Conservation (phyloP, 2,329 filamentous ascomycete genomes). For the Dactylellina cionopaga region DNA sequence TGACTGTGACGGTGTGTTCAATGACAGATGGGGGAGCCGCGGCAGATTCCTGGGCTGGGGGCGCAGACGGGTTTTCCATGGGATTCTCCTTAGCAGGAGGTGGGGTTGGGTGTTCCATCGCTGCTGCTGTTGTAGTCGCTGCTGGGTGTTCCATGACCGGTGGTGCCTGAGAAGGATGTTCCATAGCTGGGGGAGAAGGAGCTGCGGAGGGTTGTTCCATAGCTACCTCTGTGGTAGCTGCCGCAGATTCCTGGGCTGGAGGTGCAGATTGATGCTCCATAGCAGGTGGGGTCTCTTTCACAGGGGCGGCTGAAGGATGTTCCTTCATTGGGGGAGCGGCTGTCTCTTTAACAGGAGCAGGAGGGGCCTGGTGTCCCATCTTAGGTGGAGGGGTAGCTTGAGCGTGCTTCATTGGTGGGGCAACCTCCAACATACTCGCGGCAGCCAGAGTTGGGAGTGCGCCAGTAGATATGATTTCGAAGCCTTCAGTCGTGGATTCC, state of each 20-base stretch:
- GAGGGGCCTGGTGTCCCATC: not conserved
- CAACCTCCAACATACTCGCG: not conserved
- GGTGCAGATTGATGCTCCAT: not conserved
- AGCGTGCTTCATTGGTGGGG: not conserved
- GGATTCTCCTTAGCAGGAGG: conserved; percentile 4
- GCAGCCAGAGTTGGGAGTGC: not conserved
- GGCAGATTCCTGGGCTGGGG: not conserved
- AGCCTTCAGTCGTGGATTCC: conserved; percentile 34
- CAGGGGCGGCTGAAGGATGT: no score
- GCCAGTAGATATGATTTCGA: conserved; percentile 31
- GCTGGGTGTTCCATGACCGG: not conserved
- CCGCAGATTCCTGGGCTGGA: no score
- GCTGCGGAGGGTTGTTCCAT: not conserved
- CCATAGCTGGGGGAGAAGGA: not conserved
- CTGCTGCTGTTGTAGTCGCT: not conserved
- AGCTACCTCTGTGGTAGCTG: no score
- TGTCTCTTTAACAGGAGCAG: no score
- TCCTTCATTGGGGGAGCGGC: not conserved
- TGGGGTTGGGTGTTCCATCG: not conserved
- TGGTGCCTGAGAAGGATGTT: not conserved
- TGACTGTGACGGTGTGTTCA: conserved; percentile 26
- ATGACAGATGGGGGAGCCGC: conserved; percentile 2
- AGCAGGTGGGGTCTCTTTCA: not conserved
- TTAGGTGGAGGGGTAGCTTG: not conserved
- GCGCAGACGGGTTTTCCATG: not conserved